These are phyloP conservation scores for Funneliformis geosporum DNA, from an alignment of 192 early-diverging fungal genomes.

Conservation along the genomic window DNA sequence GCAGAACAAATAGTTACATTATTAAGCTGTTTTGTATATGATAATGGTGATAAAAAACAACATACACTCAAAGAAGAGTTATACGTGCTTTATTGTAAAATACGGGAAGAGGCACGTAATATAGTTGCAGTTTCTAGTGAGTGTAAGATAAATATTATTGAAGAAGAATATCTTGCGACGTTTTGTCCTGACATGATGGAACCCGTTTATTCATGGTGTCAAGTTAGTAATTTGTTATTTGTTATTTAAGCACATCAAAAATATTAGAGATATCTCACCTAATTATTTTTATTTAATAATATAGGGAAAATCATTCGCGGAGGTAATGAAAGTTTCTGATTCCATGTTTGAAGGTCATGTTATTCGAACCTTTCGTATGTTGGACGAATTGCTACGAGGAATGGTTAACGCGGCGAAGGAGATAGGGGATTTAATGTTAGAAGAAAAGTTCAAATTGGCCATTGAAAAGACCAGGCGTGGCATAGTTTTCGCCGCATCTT, in stretches of 20 bases:
- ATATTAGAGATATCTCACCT: background rate
- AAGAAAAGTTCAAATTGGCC: slow-evolving; percentile 89
- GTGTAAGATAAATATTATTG: slow-evolving; percentile 82
- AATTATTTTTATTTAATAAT: background rate
- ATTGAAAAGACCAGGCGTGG: slow-evolving; percentile 93
- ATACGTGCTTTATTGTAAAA: slow-evolving; percentile 64
- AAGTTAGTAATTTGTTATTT: slow-evolving; percentile 34
- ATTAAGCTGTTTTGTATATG: slow-evolving; percentile 90
- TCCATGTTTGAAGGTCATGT: slow-evolving; percentile 90
- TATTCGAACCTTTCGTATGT: slow-evolving; percentile 80
- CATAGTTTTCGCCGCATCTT: slow-evolving; percentile 93
- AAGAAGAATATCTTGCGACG: slow-evolving; percentile 84
- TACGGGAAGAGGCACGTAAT: slow-evolving; percentile 84
- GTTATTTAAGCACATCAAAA: background rate
- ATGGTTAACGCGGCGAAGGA: slow-evolving; percentile 88
- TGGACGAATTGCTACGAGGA: slow-evolving; percentile 89
- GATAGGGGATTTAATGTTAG: slow-evolving; percentile 92
- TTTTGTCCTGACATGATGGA: slow-evolving; percentile 93
- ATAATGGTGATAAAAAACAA: slow-evolving; percentile 63
- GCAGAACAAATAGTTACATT: slow-evolving; percentile 84
- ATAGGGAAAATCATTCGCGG: slow-evolving; percentile 87
- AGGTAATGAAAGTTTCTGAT: slow-evolving; percentile 94
- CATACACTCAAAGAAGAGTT: slow-evolving; percentile 75
- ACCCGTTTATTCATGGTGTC: slow-evolving; percentile 88
- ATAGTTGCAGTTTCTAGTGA: slow-evolving; percentile 87